Base-by-base conservation (phyloP, 2,329 filamentous ascomycete species). In the Didymellaceae sp. region DNA sequence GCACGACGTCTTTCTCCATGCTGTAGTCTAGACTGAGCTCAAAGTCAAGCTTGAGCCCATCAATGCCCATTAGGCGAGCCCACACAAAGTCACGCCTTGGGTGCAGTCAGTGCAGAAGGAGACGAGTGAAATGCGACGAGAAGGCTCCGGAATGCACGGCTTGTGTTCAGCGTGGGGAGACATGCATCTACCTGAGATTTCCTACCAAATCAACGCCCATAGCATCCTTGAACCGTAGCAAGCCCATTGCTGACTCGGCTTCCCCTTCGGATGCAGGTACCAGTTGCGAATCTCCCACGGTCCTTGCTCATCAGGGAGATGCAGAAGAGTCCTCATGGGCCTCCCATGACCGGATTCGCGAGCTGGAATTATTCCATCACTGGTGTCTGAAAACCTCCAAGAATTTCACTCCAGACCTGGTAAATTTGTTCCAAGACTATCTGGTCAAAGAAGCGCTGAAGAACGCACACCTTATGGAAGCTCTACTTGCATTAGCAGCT, bases 61-160 rank as follows among this genome's bases (percentile, higher is more conserved):
- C 48, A 38, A 57, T 57, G 54, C 54, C 54, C 16, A 34, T 26
- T 18, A 54, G 52, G 38, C 50, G 50, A 11, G 24, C 45, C 13
- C 54, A 57, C 21, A 54, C 43, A 35, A 58, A 58, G 32, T 58
- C 55, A 22, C 52, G 55, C 24, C 48, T 43, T 25, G 55, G 55
- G 22, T 58, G 55, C 37, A 52, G 54, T 40, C 55, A 50, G 22
- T 58, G 55, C 38, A 45, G 52, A 8, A 52, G 45, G 34, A 39
- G 55, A 31, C 55, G 55, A 11, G 55, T 58, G 0, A 58, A 58
- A 22, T 58, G 55, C 33, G 55, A 58, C 33, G 55, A 58, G 38
- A 37, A 38, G 26, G 10, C 20, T 16, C 55, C 55, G 6, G 28
- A 25, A 21, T 58, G 55, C 26, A 44, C 52, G 1, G 47, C 39